Evolutionary conservation across 2,329 filamentous ascomycete species (phyloP), one percentile per base, ranked within the genome.

Genomic region (Fusarium humuli): DNA sequence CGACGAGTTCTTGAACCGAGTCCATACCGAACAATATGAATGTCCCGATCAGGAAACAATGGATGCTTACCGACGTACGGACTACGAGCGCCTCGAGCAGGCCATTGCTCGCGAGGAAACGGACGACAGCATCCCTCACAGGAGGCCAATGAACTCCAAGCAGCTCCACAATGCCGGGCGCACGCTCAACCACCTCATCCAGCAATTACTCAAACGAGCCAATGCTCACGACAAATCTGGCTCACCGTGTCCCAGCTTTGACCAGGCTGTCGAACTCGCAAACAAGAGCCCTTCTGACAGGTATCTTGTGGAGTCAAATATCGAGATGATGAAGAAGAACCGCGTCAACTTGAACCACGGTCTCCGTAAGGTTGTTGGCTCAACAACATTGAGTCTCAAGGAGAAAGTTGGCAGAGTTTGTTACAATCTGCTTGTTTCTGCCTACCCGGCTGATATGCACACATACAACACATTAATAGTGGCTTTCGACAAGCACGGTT

Each of bases 401-500:
- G 79, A 82, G 55, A 79, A 72, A 57, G 74, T 82, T 29, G 80
- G 79, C 42, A 76, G 77, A 41, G 81, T 89, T 55, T 88, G 86
- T 77, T 90, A 90, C 78, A 93, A 93, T 74, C 80, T 96, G 5
- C 83, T 93, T 18, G 81, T 88, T 6, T 89, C 88, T 4, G 77
- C 84, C 3, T 82, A 87, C 20, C 86, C 89, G 1, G 91, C 92
- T 1, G 88, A 88, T 66, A 85, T 92, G 37, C 84, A 89, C 69
- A 93, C 90, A 6, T 93, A 90, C 81, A 94, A 94, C 75, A 85
- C 86, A 14, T 83, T 96, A 27, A 85, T 95, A 5, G 77, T 87
- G n/a, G 87, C 87, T n/a, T 89, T 95, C 53, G 84, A 86, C 55
- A 81, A 83, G 32, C 76, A 85, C 7, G 81, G 83, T 29, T 80